Conservation (phyloP, 805 yeast genomes). For the Candida chilensis region DNA sequence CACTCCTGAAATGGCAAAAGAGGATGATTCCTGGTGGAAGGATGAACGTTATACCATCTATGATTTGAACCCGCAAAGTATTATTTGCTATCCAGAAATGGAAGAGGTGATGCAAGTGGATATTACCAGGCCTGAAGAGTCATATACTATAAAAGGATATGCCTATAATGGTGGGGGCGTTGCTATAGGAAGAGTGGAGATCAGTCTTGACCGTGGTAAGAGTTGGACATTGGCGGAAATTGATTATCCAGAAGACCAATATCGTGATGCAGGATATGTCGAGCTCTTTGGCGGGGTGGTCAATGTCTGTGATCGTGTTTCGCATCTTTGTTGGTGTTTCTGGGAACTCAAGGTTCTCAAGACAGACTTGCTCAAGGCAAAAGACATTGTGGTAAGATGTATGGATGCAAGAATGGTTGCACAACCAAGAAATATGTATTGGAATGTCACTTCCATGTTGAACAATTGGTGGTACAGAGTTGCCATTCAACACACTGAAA, state of each 20-base stretch:
- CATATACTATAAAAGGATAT: conserved; percentile 16
- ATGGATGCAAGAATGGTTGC: conserved; percentile 23
- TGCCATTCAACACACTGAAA: conserved; percentile 9
- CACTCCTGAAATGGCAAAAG: conserved; percentile 19
- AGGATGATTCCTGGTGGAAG: conserved; percentile 21
- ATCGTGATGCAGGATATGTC: conserved; percentile 16
- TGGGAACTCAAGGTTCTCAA: conserved; percentile 15
- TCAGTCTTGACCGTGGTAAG: conserved; percentile 18
- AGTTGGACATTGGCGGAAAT: conserved; percentile 16
- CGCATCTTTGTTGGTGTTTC: conserved; percentile 23
- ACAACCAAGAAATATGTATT: conserved; percentile 25
- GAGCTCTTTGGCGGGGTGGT: conserved; percentile 19
- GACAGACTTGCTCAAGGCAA: conserved; percentile 8
- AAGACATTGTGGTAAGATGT: conserved; percentile 19
- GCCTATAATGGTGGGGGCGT: conserved; percentile 26
- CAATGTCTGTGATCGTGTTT: conserved; percentile 19
- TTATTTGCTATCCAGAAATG: conserved; percentile 18
- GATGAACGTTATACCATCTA: conserved; percentile 25
- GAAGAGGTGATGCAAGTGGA: conserved; percentile 9
- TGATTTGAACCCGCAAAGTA: conserved; percentile 21
- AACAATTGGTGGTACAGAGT: conserved; percentile 26
- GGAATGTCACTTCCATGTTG: conserved; percentile 25
- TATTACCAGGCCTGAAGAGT: conserved; percentile 4
- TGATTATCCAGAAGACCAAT: conserved; percentile 20
- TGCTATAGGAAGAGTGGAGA: conserved; percentile 19